Percentiles rank a stretch among this genome's conserved stretches.
Evolutionary conservation across 1,139 yeast genomes (phyloP).

Genomic region (Saccharomyces hybrid): DNA sequence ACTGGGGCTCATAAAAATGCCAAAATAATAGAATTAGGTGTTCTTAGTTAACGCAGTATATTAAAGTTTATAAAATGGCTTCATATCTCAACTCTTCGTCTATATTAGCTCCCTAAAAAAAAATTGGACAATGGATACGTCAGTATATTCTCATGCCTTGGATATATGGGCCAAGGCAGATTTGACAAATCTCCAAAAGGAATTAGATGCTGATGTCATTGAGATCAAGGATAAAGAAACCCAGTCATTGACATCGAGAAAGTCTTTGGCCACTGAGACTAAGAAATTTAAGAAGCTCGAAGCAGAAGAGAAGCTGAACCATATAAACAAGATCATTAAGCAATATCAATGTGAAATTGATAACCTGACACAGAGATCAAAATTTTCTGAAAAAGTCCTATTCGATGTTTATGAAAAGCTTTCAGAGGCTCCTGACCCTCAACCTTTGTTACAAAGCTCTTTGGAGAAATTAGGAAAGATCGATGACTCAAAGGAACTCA

Average conservation of each 20-base stretch:
- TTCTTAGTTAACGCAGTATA: background rate
- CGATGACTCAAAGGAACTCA: constrained; percentile 46
- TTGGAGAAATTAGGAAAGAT: constrained; percentile 57
- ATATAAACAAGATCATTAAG: constrained; percentile 64
- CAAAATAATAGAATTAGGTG: background rate
- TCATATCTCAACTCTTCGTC: background rate
- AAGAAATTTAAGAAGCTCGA: constrained; percentile 70
- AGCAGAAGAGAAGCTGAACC: constrained; percentile 53
- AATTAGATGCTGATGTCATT: constrained; percentile 66
- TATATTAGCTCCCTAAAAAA: background rate
- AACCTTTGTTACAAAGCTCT: constrained; percentile 66
- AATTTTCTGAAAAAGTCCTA: constrained; percentile 63
- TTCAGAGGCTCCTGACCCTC: constrained; percentile 92
- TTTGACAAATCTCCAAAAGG: constrained; percentile 57
- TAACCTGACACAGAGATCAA: constrained; percentile 66
- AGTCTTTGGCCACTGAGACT: constrained; percentile 70
- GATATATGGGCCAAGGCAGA: constrained; percentile 73
- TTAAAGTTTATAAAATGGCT: background rate
- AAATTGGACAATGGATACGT: constrained; percentile 18
- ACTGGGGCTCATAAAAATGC: background rate
- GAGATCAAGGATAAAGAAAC: constrained; percentile 66
- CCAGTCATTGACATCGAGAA: constrained; percentile 57
- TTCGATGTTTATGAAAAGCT: constrained; percentile 65
- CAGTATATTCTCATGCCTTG: constrained; percentile 52
- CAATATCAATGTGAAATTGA: constrained; percentile 86